Evolutionary conservation across 306 rosid genomes (phyloP).

Genomic region (Ochetophila trinervis): DNA sequence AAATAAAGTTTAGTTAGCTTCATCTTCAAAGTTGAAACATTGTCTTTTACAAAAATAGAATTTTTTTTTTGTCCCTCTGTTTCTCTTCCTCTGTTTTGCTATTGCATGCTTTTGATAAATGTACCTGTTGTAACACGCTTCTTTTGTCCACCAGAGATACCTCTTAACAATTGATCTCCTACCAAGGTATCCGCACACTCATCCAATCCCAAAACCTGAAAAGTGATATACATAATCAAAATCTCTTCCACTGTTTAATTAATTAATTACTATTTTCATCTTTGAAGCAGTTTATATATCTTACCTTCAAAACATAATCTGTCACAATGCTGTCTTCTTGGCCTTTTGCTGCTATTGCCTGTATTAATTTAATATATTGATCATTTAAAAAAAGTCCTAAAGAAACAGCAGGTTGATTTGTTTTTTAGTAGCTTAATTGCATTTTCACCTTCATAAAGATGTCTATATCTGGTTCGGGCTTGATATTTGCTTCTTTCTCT

Average conservation of each 20-base stretch:
- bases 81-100: too few species aligned
- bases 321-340: conserved; percentile 10
- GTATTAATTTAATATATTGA: too few species aligned
- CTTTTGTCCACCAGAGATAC: conserved; percentile 56
- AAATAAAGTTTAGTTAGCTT: too few species aligned
- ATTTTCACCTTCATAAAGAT: conserved; percentile 24
- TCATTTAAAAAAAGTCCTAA: too few species aligned
- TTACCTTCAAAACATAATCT: conserved; percentile 19
- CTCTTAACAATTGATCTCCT: conserved; percentile 46
- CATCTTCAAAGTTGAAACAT: too few species aligned
- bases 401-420: too few species aligned
- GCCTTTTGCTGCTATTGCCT: conserved; percentile 13
- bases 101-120: too few species aligned
- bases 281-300: not conserved
- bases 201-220: conserved; percentile 54
- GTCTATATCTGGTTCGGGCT: conserved; percentile 25
- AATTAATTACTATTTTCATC: not conserved
- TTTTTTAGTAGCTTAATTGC: too few species aligned
- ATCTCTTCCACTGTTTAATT: not conserved
- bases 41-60: too few species aligned
- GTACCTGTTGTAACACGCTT: conserved; percentile 57
- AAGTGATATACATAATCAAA: not conserved
- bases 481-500: conserved; percentile 15
- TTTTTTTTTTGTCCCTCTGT: too few species aligned
- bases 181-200: conserved; percentile 47